Conservation (phyloP, 306 rosid species). For the Vachellia pachyceras region DNA sequence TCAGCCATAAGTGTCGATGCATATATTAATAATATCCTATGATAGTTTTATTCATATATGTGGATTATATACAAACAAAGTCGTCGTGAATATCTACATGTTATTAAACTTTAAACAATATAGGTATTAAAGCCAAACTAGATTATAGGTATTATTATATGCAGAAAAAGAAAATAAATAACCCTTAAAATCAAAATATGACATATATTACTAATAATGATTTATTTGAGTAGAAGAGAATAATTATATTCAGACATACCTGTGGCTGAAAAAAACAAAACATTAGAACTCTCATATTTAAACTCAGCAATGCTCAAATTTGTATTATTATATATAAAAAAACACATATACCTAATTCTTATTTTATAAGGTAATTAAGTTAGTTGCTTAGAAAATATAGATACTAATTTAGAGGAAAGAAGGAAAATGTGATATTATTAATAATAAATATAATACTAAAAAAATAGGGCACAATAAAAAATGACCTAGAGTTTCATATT, state of each 20-base stretch:
- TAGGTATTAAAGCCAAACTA: too few species aligned
- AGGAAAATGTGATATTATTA: not conserved
- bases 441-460: not conserved
- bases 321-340: not conserved
- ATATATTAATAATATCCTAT: too few species aligned
- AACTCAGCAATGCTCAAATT: not conserved
- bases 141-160: not conserved
- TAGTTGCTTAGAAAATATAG: not conserved
- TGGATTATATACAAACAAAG: too few species aligned
- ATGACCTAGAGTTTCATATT: not conserved
- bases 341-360: not conserved
- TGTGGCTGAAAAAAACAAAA: too few species aligned
- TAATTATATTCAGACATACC: too few species aligned
- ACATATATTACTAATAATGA: not conserved
- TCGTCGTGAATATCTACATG: too few species aligned
- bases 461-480: not conserved
- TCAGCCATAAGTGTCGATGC: too few species aligned
- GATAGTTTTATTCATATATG: too few species aligned
- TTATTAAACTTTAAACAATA: too few species aligned
- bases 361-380: not conserved
- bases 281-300: not conserved
- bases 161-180: not conserved
- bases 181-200: not conserved
- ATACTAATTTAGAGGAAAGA: not conserved
- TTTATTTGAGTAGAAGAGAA: too few species aligned